These are phyloP conservation scores for Cucurbita moschata DNA, from an alignment of 306 rosid genomes.

Conservation along the genomic window DNA sequence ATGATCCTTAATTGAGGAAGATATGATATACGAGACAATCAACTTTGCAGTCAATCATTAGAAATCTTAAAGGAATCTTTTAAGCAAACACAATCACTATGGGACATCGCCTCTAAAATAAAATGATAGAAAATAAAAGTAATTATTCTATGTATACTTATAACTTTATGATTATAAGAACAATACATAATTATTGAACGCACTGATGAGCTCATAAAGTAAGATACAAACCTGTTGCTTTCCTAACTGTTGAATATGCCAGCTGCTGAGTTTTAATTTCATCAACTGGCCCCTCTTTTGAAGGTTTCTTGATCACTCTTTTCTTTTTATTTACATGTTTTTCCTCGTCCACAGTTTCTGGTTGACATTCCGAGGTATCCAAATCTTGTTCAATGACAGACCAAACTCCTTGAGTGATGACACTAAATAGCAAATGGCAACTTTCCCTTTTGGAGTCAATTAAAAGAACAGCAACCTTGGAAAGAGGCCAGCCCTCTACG, in stretches of 20 bases:
- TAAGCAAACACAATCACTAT: neutral
- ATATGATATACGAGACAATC: no score
- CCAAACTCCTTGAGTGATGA: conserved; percentile 56
- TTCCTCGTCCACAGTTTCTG: conserved; percentile 19
- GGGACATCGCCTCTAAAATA: neutral
- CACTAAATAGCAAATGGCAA: conserved; percentile 38
- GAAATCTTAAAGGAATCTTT: neutral
- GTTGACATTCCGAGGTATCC: conserved; percentile 22
- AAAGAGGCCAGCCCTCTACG: conserved; percentile 57
- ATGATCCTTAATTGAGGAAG: no score
- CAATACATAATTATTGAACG: neutral
- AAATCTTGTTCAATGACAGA: conserved; percentile 49
- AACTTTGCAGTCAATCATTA: no score
- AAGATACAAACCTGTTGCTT: conserved; percentile 45
- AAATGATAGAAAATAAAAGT: neutral
- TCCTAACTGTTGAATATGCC: conserved; percentile 61
- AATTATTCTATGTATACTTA: neutral
- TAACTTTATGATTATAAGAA: neutral
- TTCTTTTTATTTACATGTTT: conserved; percentile 20
- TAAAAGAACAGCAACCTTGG: conserved; percentile 62
- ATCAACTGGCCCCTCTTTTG: conserved; percentile 26
- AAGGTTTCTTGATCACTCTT: conserved; percentile 31
- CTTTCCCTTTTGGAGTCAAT: conserved; percentile 45
- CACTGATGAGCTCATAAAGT: neutral
- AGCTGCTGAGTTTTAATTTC: conserved; percentile 33